Evolutionary conservation across 768 basidiomycete species (phyloP), one percentile per base, ranked within the genome.

Genomic region (Ramaria sp.): DNA sequence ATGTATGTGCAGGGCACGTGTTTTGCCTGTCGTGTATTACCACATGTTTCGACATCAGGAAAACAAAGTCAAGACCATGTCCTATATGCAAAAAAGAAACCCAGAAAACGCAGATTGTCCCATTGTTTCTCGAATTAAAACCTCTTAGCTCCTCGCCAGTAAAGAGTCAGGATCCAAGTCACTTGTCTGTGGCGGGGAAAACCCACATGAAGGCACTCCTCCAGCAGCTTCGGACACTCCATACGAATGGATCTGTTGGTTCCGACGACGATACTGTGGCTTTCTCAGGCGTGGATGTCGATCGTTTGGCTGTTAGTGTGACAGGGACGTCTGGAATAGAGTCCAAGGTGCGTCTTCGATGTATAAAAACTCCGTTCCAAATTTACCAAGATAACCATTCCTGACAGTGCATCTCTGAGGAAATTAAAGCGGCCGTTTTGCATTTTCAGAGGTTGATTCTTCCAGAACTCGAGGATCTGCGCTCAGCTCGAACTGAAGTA

Each of bases 1-100:
- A 28, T 8, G 5, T 30, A 49, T 34, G 5, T 9, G 18, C 52
- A 54, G 52, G 52, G 9, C 52, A 54, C 43, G 42, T 54, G 2
- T 54, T 54, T 27, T 54, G 52, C 30, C 22, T 45, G 15, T n/a
- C 42, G 9, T 54, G 52, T 20, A 32, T 47, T n/a, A 28, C 27
- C 4, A 22, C 30, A 22, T 34, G 22, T 16, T 47, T 37, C 18
- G 52, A 44, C 28, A 18, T n/a, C 27, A 43, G 13, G 16, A 38
- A 28, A 6, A 8, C 30, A 20, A 44, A 47, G 20, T 45, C 52
- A 24, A 15, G 39, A 7, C 18, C 51, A 15, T 49, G 48, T 24
- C 48, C 48, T 7, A 36, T 49, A 36, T 49, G 48, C 48, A 49
- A 49, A 18, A 36, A 49, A 32, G 22, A 7, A 5, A 16, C 22